Conservation (phyloP, 2,329 filamentous ascomycete genomes). For the Beauveria scarabaeidicola region DNA sequence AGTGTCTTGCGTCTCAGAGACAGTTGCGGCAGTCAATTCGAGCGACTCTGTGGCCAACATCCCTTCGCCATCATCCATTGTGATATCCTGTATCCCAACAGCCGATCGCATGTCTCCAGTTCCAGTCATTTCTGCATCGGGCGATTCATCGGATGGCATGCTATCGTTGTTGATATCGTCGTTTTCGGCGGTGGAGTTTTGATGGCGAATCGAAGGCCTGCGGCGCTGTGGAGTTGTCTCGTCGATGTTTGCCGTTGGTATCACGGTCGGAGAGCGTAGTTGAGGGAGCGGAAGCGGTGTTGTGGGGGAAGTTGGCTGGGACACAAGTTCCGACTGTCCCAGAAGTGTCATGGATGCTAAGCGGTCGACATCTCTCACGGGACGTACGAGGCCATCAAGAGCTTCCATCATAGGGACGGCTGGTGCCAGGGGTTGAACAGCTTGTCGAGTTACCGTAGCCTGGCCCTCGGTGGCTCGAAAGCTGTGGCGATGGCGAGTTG, state of each 20-base stretch:
- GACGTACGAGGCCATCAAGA: slow-evolving; percentile 67
- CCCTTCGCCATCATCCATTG: slow-evolving; percentile 69
- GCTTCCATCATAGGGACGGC: slow-evolving; percentile 60
- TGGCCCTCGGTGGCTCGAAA: slow-evolving; percentile 43
- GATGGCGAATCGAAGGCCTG: slow-evolving; percentile 80
- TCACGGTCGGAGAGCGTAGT: slow-evolving; percentile 44
- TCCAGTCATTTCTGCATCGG: slow-evolving; percentile 69
- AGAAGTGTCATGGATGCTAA: slow-evolving; percentile 73
- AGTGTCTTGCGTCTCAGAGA: slow-evolving; percentile 76
- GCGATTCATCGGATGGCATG: slow-evolving; percentile 66
- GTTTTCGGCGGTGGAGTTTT: slow-evolving; percentile 79
- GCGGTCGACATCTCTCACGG: slow-evolving; percentile 73
- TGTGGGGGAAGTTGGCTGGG: slow-evolving; percentile 88
- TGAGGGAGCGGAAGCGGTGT: slow-evolving; percentile 68
- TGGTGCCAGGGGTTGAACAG: slow-evolving; percentile 58
- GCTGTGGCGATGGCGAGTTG: slow-evolving; percentile 40
- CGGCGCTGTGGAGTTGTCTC: slow-evolving; percentile 51
- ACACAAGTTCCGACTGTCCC: slow-evolving; percentile 59
- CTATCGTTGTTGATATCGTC: slow-evolving; percentile 85
- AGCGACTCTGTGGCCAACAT: slow-evolving; percentile 70
- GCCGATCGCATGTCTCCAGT: slow-evolving; percentile 71
- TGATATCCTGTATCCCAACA: slow-evolving; percentile 77
- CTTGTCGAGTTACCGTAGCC: slow-evolving; percentile 31
- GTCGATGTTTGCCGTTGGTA: slow-evolving; percentile 43
- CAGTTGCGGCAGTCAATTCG: slow-evolving; percentile 66